Conservation (phyloP, 805 yeast genomes). For the Starmerella powellii region DNA sequence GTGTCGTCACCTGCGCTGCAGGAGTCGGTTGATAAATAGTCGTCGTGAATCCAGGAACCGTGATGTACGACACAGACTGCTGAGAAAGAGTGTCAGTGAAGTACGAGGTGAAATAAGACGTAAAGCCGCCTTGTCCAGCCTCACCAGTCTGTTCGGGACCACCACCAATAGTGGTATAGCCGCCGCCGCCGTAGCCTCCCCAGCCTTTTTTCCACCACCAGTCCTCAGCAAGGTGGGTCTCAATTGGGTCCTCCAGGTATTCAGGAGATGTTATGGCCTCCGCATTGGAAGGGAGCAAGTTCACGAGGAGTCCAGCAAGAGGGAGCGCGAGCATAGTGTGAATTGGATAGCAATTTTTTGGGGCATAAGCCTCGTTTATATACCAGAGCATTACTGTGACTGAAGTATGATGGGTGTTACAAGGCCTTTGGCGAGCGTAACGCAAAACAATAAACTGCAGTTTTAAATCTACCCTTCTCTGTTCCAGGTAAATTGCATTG, state of each 20-base stretch:
- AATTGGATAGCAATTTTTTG: too few species aligned
- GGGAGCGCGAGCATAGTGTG: background rate
- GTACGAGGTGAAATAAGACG: constrained; percentile 3
- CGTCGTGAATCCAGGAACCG: too few species aligned
- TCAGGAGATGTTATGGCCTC: constrained; percentile 2
- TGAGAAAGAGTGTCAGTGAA: background rate
- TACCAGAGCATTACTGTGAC: too few species aligned
- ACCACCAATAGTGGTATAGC: background rate
- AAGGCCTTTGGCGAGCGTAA: too few species aligned
- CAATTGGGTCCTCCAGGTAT: background rate
- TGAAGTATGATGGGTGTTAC: too few species aligned
- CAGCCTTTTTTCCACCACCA: constrained; percentile 4
- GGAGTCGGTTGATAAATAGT: too few species aligned
- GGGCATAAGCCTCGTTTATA: too few species aligned
- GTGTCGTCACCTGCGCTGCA: too few species aligned
- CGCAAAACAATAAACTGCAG: too few species aligned
- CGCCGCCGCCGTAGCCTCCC: constrained; percentile 7
- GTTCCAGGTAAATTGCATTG: background rate
- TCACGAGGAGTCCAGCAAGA: background rate
- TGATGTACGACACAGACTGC: background rate
- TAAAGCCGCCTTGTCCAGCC: background rate
- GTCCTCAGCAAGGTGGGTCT: constrained; percentile 1
- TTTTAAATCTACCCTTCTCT: too few species aligned
- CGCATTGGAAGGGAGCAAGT: background rate
- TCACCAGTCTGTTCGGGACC: background rate